phyloP scores from a whole-genome alignment of 2,329 filamentous ascomycete species.

The Apiospora saccharicola region DNA sequence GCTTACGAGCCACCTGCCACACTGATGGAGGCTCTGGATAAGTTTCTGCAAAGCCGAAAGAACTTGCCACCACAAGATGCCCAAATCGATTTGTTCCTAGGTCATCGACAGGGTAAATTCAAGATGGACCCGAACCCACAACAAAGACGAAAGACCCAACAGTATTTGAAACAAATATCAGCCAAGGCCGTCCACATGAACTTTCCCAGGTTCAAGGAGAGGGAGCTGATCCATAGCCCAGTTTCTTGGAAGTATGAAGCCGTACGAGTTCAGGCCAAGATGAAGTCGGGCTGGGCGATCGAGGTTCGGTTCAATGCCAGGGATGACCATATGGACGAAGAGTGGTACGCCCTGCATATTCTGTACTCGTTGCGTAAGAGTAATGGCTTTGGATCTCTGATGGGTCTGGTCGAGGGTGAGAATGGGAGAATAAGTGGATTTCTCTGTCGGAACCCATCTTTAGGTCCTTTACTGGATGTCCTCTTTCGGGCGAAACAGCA shows the following conservation, averaged over 20 bases:
- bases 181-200: background rate
- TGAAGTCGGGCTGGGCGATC: background rate
- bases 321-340: background rate
- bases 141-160: background rate
- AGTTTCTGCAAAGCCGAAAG: background rate
- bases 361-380: background rate
- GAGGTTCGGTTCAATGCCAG: background rate
- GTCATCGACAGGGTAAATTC: background rate
- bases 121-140: background rate
- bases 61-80: background rate
- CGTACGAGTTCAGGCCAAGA: background rate
- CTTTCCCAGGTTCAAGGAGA: background rate
- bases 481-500: background rate
- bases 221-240: background rate
- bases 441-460: background rate
- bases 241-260: background rate
- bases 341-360: background rate
- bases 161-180: background rate
- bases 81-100: background rate
- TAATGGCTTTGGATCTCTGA: background rate
- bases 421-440: background rate
- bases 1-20: background rate
- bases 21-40: background rate
- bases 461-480: background rate
- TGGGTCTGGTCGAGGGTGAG: background rate